Evolutionary conservation across 2,329 filamentous ascomycete species (phyloP).

Genomic region (Cladophialophora psammophila): DNA sequence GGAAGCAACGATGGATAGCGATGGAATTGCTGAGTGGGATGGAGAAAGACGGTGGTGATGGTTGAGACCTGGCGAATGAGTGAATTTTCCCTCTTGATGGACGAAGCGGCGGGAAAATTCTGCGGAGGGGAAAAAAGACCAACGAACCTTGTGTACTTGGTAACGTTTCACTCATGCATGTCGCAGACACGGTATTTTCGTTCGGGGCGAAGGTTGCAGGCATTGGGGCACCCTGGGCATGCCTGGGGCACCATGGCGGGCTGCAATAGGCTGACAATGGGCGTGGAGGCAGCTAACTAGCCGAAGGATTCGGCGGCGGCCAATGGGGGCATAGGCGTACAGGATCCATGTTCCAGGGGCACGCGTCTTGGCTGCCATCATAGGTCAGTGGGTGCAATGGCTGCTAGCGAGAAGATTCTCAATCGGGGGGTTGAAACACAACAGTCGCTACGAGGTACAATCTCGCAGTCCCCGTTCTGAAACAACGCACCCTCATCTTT

Average conservation of each 20-base stretch:
- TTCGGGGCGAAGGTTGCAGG: conserved; percentile 2
- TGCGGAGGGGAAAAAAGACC: not conserved
- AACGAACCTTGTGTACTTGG: not conserved
- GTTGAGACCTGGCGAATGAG: conserved; percentile 31
- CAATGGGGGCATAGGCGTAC: conserved; percentile 7
- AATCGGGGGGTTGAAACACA: conserved; percentile 5
- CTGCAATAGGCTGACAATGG: not conserved
- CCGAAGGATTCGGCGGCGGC: conserved; percentile 21
- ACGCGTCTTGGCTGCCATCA: conserved; percentile 17
- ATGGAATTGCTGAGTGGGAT: conserved; percentile 17
- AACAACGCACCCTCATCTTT: conserved; percentile 10
- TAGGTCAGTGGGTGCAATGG: not conserved
- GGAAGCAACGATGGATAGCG: conserved; percentile 17
- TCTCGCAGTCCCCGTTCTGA: conserved; percentile 1
- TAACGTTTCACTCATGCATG: not conserved
- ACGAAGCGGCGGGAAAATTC: conserved; percentile 19
- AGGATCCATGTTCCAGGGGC: not conserved
- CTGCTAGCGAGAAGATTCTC: not conserved
- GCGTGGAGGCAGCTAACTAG: conserved; percentile 13
- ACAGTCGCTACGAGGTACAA: conserved; percentile 4
- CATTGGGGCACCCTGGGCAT: not conserved
- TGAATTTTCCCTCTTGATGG: not conserved
- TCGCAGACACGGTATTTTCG: not conserved
- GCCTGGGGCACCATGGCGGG: not conserved
- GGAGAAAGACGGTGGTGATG: conserved; percentile 8